Evolutionary conservation across 139 green algal species (phyloP).

Genomic region (Picochlorum sp.): DNA sequence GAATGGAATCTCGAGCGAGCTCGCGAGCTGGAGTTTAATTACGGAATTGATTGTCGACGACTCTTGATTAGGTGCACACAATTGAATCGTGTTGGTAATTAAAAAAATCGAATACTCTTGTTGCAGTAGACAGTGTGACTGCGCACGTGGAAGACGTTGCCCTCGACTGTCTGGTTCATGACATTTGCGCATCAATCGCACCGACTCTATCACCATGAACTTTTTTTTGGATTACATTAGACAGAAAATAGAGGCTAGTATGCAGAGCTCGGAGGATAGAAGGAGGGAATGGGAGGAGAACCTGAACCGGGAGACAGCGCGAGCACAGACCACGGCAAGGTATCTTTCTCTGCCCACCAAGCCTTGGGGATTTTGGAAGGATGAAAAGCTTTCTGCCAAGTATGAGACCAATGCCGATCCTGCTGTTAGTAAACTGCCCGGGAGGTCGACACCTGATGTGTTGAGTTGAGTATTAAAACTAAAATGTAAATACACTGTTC

Average conservation of each 20-base stretch:
- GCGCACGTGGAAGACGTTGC: too few relatives aligned
- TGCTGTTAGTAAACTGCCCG: conserved; percentile 8
- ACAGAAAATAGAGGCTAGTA: conserved; percentile 14
- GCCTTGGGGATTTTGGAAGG: conserved; percentile 30
- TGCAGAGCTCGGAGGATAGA: conserved; percentile 19
- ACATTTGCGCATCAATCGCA: neutral
- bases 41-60: too few relatives aligned
- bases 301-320: neutral
- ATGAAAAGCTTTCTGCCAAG: conserved; percentile 19
- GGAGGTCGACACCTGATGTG: conserved; percentile 1
- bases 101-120: too few relatives aligned
- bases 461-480: neutral
- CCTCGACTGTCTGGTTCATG: neutral
- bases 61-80: too few relatives aligned
- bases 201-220: conserved; percentile 8
- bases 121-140: too few relatives aligned
- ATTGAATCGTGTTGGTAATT: too few relatives aligned
- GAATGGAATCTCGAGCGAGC: too few relatives aligned
- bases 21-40: too few relatives aligned
- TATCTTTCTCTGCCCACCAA: conserved; percentile 27
- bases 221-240: conserved; percentile 14
- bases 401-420: conserved; percentile 12
- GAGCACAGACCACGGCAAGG: conserved; percentile 10
- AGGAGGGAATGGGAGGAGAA: conserved; percentile 22
- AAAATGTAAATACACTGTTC: neutral